These are phyloP conservation scores for Pelagophyceae sp. DNA, from an alignment of 352 stramenopile species.

Conservation along the genomic window DNA sequence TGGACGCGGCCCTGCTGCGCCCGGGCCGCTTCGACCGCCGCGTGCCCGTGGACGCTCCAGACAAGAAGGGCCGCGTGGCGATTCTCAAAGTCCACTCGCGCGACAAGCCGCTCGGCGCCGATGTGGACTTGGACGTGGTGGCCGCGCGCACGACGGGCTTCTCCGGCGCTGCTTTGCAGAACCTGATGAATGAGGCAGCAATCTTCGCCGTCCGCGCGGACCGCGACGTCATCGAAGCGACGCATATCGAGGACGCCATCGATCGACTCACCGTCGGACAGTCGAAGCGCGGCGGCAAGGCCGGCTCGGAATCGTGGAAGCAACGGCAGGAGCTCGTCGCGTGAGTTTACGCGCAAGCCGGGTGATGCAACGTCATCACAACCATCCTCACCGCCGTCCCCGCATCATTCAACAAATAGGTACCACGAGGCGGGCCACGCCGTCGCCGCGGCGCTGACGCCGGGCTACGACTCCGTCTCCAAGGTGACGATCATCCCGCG, in stretches of 20 bases:
- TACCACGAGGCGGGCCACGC: conserved; percentile 69
- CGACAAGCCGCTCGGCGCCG: conserved; percentile 54
- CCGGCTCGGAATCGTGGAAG: no score
- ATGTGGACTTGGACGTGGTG: conserved; percentile 63
- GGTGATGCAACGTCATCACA: no score
- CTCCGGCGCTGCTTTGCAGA: conserved; percentile 60
- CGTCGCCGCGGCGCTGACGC: conserved; percentile 54
- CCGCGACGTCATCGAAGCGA: conserved; percentile 60
- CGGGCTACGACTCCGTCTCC: conserved; percentile 64
- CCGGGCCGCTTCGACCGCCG: no score
- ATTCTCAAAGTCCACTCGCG: conserved; percentile 90
- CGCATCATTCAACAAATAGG: no score
- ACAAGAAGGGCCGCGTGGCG: conserved; percentile 71
- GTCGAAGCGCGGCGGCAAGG: conserved; percentile 68
- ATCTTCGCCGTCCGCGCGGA: conserved; percentile 52
- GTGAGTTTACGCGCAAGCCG: no score
- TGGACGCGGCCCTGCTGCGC: conserved; percentile 86
- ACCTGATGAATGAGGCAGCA: conserved; percentile 68
- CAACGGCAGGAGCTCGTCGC: no score
- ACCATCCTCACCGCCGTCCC: no score
- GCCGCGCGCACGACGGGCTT: conserved; percentile 59
- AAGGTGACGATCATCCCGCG: conserved; percentile 68
- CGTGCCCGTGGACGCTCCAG: conserved; percentile 80
- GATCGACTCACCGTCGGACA: conserved; percentile 54
- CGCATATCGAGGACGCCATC: conserved; percentile 65